Evolutionary conservation across 2,329 filamentous ascomycete genomes (phyloP).

Genomic region (Leptosphaerulina australis): DNA sequence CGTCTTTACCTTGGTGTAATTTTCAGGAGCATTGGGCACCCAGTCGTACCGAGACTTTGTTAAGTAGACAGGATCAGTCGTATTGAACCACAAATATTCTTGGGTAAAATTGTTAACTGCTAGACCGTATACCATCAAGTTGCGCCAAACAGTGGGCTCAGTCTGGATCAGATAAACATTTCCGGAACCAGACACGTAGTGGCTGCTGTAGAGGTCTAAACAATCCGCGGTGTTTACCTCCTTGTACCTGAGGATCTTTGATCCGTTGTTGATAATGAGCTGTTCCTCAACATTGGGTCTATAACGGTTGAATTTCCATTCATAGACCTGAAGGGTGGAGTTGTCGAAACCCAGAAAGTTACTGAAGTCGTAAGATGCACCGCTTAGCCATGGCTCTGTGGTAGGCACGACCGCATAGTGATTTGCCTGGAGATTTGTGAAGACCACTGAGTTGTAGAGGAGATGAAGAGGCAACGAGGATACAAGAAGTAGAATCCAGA

Average conservation of each 20-base stretch:
- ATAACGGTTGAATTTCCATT: too few species aligned
- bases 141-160: conserved; percentile 13
- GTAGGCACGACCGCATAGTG: conserved; percentile 19
- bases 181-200: conserved; percentile 20
- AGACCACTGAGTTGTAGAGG: conserved; percentile 27
- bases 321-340: too few species aligned
- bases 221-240: conserved; percentile 4
- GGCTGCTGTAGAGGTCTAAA: conserved; percentile 15
- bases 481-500: conserved; percentile 43
- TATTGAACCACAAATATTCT: background rate
- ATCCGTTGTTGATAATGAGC: conserved; percentile 1
- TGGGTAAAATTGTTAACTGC: background rate
- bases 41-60: too few species aligned
- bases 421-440: conserved; percentile 26
- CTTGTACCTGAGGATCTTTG: too few species aligned
- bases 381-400: conserved; percentile 20
- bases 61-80: too few species aligned
- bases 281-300: conserved; percentile 2
- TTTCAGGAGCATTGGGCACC: too few species aligned
- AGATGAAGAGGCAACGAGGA: conserved; percentile 26
- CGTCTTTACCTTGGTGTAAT: too few species aligned
- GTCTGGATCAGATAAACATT: conserved; percentile 23
- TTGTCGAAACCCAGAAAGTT: too few species aligned
- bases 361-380: conserved; percentile 19
- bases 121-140: conserved; percentile 8